Conservation (phyloP, 495 filamentous ascomycete species). For the Aspergillus sclerotioniger region DNA sequence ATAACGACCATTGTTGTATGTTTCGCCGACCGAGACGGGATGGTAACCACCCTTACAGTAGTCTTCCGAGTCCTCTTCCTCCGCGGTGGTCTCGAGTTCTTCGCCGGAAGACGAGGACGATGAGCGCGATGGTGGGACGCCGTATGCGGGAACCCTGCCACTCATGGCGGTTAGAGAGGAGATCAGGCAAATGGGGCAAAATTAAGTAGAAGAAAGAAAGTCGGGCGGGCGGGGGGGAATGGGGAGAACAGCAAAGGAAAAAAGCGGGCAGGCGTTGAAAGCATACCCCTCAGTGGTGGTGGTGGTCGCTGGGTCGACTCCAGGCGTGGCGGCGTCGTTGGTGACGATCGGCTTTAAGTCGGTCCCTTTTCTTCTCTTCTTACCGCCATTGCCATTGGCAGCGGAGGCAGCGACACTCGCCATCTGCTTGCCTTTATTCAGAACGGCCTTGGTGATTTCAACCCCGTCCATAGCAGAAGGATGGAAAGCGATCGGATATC, state of each 20-base stretch:
- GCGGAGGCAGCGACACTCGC: slow-evolving; percentile 56
- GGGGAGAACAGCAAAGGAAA: slow-evolving; percentile 29
- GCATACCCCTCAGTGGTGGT: slow-evolving; percentile 49
- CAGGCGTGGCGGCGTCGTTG: slow-evolving; percentile 56
- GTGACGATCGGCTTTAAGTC: slow-evolving; percentile 90
- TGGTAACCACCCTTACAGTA: slow-evolving; percentile 99
- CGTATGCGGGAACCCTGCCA: slow-evolving; percentile 43
- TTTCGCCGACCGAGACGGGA: slow-evolving; percentile 87
- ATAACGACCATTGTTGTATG: slow-evolving; percentile 97
- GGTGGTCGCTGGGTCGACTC: slow-evolving; percentile 35
- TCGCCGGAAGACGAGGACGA: slow-evolving; percentile 83
- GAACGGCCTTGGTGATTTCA: slow-evolving; percentile 69
- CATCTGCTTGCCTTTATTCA: slow-evolving; percentile 79
- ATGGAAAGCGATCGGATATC: not conserved
- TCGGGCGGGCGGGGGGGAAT: slow-evolving; percentile 28
- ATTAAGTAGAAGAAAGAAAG: slow-evolving; percentile 10
- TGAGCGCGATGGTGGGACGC: slow-evolving; percentile 62
- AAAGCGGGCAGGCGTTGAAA: slow-evolving; percentile 8
- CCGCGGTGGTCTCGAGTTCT: slow-evolving; percentile 86
- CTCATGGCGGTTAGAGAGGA: slow-evolving; percentile 10
- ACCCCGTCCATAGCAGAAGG: slow-evolving; percentile 66
- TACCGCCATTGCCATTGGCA: slow-evolving; percentile 64
- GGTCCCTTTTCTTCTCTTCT: slow-evolving; percentile 84
- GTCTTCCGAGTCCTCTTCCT: slow-evolving; percentile 98
- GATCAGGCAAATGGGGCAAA: slow-evolving; percentile 11